These are phyloP conservation scores for Pseudogymnoascus sp. DNA, from an alignment of 2,329 filamentous ascomycete genomes.

Conservation along the genomic window DNA sequence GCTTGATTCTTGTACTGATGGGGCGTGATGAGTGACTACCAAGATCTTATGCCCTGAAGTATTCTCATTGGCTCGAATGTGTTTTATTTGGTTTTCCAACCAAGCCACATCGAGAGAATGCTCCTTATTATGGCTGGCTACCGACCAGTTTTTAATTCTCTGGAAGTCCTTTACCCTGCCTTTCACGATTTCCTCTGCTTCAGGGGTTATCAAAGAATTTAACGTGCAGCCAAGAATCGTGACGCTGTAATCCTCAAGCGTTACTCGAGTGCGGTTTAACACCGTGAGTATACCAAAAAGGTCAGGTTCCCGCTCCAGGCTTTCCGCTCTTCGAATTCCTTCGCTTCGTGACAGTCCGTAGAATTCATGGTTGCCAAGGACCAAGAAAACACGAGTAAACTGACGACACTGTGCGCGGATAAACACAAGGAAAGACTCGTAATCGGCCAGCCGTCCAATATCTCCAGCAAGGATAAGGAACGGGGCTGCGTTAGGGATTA, in stretches of 20 bases:
- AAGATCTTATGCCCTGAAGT: slow-evolving; percentile 29
- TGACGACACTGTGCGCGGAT: slow-evolving; percentile 33
- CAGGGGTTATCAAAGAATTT: slow-evolving; percentile 42
- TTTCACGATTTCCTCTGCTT: slow-evolving; percentile 32
- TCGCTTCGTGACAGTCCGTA: slow-evolving; percentile 35
- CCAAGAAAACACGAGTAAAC: slow-evolving; percentile 38
- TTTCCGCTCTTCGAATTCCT: slow-evolving; percentile 31
- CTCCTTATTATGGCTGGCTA: slow-evolving; percentile 39
- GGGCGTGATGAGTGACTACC: slow-evolving; percentile 50
- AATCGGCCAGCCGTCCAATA: slow-evolving; percentile 41
- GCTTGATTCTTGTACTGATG: slow-evolving; percentile 40
- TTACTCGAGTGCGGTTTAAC: slow-evolving; percentile 35
- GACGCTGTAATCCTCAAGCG: slow-evolving; percentile 33
- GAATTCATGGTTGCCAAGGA: slow-evolving; percentile 49
- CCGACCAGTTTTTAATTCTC: slow-evolving; percentile 43
- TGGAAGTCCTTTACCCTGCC: slow-evolving; percentile 45
- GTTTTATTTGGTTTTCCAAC: slow-evolving; percentile 35
- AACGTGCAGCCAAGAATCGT: slow-evolving; percentile 50
- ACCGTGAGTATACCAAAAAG: slow-evolving; percentile 35
- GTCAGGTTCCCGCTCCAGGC: slow-evolving; percentile 31
- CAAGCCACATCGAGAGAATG: slow-evolving; percentile 42
- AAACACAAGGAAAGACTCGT: slow-evolving; percentile 37
- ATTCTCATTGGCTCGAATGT: slow-evolving; percentile 14
- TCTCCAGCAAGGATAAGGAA: slow-evolving; percentile 42
- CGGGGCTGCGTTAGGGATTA: slow-evolving; percentile 33